Evolutionary conservation across 257 asterid species (phyloP).

Genomic region (Lantana camara): DNA sequence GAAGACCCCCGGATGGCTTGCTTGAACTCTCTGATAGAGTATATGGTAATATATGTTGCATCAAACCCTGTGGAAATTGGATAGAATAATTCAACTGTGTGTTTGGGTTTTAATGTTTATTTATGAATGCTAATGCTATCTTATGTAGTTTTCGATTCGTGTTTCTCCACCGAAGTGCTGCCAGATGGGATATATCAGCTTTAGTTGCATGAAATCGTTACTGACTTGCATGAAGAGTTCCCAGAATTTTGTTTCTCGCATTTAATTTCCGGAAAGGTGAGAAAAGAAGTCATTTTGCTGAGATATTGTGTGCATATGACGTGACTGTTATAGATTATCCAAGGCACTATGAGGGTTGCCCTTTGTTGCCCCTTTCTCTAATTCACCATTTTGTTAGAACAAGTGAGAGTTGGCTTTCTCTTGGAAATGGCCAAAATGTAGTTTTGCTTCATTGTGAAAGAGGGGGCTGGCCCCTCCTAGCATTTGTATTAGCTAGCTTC

Average conservation of each 20-base stretch:
- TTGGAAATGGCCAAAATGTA: constrained; percentile 72
- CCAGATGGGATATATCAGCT: constrained; percentile 91
- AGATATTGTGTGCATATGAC: constrained; percentile 82
- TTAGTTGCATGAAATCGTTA: constrained; percentile 84
- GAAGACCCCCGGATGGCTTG: constrained; percentile 96
- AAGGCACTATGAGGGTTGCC: constrained; percentile 98
- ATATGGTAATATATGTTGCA: constrained; percentile 56
- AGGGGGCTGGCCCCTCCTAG: constrained; percentile 93
- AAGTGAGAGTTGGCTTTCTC: constrained; percentile 93
- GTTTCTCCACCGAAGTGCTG: constrained; percentile 94
- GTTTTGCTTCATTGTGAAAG: constrained; percentile 95
- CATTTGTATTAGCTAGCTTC: constrained; percentile 86
- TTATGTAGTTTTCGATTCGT: constrained; percentile 92
- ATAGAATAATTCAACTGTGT: background rate
- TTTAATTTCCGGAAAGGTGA: constrained; percentile 96
- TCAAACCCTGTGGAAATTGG: constrained; percentile 6
- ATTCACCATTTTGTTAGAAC: constrained; percentile 87
- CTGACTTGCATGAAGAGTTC: constrained; percentile 86
- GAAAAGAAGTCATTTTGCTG: constrained; percentile 86
- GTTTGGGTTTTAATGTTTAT: constrained; percentile 10
- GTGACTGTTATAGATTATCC: constrained; percentile 95
- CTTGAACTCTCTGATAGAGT: constrained; percentile 90
- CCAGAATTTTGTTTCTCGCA: constrained; percentile 91
- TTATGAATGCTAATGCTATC: constrained; percentile 28
- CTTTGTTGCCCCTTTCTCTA: constrained; percentile 82